These are phyloP conservation scores for Apiospora arundinis DNA, from an alignment of 2,329 filamentous ascomycete species.

Conservation along the genomic window DNA sequence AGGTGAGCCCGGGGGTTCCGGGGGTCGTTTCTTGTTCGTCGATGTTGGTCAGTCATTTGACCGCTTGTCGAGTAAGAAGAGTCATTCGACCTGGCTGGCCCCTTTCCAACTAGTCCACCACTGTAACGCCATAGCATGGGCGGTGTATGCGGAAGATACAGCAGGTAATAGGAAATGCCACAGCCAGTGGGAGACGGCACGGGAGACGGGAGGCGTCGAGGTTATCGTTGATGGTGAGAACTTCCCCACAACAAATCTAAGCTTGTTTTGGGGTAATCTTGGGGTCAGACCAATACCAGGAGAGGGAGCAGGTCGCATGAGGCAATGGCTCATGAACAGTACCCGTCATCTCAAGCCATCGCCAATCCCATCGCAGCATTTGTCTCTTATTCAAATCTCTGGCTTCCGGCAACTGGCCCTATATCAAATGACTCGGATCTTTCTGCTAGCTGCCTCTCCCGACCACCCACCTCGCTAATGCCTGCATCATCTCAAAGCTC, in stretches of 20 bases:
- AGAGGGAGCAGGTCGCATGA: not conserved
- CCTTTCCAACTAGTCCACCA: not conserved
- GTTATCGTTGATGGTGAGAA: not conserved
- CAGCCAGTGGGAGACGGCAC: not conserved
- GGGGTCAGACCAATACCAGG: constrained; percentile 18
- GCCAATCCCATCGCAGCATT: not conserved
- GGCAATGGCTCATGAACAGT: not conserved
- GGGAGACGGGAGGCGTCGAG: constrained; percentile 10
- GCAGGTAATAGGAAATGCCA: not conserved
- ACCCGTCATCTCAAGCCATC: not conserved
- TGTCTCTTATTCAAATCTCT: not conserved
- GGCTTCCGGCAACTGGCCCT: not conserved
- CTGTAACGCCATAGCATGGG: not conserved
- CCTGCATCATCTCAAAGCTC: not conserved
- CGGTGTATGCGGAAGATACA: not conserved
- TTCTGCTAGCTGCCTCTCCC: not conserved
- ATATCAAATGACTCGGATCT: constrained; percentile 17
- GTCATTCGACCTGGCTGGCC: not conserved
- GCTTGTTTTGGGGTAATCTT: constrained; percentile 19
- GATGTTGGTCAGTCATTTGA: not conserved
- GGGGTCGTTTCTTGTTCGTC: not conserved
- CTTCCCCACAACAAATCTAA: constrained; percentile 16
- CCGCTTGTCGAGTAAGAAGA: not conserved
- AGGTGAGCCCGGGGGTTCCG: not conserved
- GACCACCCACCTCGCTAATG: constrained; percentile 11